Conservation (phyloP, 257 asterid species). For the Solanum dulcamara region DNA sequence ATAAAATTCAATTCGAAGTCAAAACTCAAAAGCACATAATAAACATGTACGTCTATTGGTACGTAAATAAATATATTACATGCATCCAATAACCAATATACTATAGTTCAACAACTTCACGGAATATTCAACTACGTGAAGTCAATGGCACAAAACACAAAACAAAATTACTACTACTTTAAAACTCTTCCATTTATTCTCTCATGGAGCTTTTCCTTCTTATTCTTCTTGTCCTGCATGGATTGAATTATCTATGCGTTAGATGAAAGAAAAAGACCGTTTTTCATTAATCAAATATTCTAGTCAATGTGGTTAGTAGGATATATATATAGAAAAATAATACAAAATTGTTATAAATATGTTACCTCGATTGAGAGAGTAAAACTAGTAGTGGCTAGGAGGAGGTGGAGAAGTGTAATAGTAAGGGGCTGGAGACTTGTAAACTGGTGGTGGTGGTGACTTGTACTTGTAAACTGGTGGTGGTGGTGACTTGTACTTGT, state of each 20-base stretch:
- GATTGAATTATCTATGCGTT: neutral
- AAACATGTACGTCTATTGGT: neutral
- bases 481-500: neutral
- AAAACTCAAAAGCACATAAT: neutral
- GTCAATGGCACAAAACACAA: conserved; percentile 6
- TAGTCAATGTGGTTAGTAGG: neutral
- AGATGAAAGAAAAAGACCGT: neutral
- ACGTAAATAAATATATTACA: neutral
- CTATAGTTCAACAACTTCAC: neutral
- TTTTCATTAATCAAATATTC: neutral
- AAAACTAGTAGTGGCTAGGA: conserved; percentile 10
- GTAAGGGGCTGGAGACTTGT: neutral
- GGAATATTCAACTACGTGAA: conserved; percentile 1
- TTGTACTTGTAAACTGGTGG: neutral
- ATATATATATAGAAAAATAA: neutral
- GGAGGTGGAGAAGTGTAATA: conserved; percentile 13
- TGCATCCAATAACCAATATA: neutral
- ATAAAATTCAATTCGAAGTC: neutral
- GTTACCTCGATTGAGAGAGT: neutral
- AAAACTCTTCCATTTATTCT: neutral
- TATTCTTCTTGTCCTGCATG: neutral
- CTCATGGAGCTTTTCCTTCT: neutral
- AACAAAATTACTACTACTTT: neutral
- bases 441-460: neutral
- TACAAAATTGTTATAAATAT: neutral